Conservation (phyloP, 1,284 basidiomycete genomes). For the Schizophyllum amplum region DNA sequence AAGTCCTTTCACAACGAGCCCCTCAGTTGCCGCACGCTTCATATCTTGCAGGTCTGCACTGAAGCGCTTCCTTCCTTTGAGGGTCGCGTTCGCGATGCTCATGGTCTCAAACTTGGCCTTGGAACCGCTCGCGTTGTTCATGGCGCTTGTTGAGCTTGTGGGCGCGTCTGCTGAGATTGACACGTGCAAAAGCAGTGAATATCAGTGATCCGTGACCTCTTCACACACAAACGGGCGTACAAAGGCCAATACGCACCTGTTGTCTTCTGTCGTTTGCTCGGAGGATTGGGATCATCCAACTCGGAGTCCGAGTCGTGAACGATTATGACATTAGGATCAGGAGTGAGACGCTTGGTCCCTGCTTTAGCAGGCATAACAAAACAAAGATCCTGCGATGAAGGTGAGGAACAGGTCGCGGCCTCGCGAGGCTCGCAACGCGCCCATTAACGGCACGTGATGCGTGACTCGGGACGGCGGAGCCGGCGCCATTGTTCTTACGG, state of each 20-base stretch:
- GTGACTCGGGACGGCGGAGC: not conserved
- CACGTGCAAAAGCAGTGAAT: not conserved
- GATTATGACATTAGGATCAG: not conserved
- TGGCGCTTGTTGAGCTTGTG: not conserved
- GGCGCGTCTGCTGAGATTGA: not conserved
- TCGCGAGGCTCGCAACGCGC: not conserved
- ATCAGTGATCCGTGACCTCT: not conserved
- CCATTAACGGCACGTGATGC: not conserved
- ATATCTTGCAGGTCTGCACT: conserved; percentile 42
- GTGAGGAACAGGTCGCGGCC: not conserved
- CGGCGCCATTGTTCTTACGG: not conserved
- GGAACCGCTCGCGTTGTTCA: not conserved
- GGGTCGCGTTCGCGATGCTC: conserved; percentile 26
- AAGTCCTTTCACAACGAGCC: conserved; percentile 28
- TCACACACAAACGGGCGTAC: not conserved
- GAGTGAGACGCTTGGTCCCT: not conserved
- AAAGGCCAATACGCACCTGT: not conserved
- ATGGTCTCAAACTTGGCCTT: not conserved
- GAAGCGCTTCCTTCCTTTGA: conserved; percentile 47
- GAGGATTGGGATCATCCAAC: not conserved
- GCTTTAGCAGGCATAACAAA: not conserved
- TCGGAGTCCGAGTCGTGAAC: not conserved
- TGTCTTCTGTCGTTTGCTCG: not conserved
- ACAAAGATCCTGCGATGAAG: not conserved
- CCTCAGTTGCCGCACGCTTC: conserved; percentile 24